Conservation (phyloP, 163 green algal genomes). For the Volvox carteri region DNA sequence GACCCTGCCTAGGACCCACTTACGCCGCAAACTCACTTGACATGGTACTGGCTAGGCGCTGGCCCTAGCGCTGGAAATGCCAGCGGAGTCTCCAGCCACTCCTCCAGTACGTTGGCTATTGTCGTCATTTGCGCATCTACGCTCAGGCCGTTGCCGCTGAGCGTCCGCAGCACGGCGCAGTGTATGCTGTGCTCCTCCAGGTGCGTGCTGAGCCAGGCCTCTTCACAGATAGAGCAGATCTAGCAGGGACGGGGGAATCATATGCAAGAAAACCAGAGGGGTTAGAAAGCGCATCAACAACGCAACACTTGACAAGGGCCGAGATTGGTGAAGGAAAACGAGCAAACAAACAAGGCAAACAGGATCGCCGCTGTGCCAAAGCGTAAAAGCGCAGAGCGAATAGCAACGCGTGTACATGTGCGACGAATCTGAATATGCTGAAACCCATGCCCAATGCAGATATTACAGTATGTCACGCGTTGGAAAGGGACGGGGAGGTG, state of each 20-base stretch:
- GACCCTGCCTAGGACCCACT: no score
- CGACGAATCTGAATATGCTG: no score
- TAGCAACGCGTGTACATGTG: no score
- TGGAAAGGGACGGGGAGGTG: no score
- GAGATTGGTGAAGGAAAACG: no score
- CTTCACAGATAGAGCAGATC: slow-evolving; percentile 80
- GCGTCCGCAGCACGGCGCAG: slow-evolving; percentile 67
- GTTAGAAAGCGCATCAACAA: no score
- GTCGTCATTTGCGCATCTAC: slow-evolving; percentile 75
- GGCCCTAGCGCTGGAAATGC: slow-evolving; percentile 43
- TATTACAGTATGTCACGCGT: no score
- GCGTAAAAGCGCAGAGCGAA: no score
- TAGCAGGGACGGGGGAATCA: background rate
- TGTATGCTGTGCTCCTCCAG: slow-evolving; percentile 74
- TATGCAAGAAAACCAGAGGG: background rate
- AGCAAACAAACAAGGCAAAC: no score
- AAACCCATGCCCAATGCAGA: no score
- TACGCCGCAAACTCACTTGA: slow-evolving; percentile 55
- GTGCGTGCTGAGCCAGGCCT: slow-evolving; percentile 58
- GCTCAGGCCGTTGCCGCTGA: slow-evolving; percentile 51
- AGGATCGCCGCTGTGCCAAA: no score
- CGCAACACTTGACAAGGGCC: no score
- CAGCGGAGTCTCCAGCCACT: slow-evolving; percentile 72
- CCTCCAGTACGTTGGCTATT: slow-evolving; percentile 81
- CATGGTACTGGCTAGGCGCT: slow-evolving; percentile 24